A percentile compares a stretch with the other conserved stretches of the same genome.
Conservation (phyloP, 202 grass and related monocot species). For the Schoenoplectus tabernaemontani region DNA sequence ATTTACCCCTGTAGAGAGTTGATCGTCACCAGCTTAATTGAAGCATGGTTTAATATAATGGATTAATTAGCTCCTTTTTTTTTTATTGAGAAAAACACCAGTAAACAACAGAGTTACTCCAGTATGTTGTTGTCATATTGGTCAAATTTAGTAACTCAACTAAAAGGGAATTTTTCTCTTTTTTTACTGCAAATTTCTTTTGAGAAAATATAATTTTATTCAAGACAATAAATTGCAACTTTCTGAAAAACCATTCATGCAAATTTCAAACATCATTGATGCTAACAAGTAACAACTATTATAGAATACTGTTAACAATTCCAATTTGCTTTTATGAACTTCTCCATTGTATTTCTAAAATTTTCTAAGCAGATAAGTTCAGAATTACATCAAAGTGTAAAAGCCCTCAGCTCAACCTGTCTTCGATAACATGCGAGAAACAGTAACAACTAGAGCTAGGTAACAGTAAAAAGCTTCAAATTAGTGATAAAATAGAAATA, state of each 20-base stretch:
- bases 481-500: neutral
- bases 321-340: neutral
- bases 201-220: neutral
- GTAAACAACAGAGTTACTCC: neutral
- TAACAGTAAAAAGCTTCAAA: neutral
- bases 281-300: neutral
- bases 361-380: neutral
- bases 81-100: neutral
- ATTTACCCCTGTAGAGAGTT: neutral
- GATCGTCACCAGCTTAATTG: neutral
- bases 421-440: neutral
- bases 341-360: neutral
- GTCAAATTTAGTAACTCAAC: no score
- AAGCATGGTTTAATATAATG: neutral
- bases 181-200: neutral
- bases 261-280: neutral
- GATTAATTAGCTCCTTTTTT: neutral
- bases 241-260: no score
- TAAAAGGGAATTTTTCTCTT: no score
- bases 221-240: neutral
- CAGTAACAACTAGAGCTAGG: neutral
- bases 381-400: neutral
- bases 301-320: neutral
- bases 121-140: neutral
- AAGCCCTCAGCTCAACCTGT: neutral